These are phyloP conservation scores for Phytophthora hibernalis DNA, from an alignment of 352 stramenopile species.

Conservation along the genomic window DNA sequence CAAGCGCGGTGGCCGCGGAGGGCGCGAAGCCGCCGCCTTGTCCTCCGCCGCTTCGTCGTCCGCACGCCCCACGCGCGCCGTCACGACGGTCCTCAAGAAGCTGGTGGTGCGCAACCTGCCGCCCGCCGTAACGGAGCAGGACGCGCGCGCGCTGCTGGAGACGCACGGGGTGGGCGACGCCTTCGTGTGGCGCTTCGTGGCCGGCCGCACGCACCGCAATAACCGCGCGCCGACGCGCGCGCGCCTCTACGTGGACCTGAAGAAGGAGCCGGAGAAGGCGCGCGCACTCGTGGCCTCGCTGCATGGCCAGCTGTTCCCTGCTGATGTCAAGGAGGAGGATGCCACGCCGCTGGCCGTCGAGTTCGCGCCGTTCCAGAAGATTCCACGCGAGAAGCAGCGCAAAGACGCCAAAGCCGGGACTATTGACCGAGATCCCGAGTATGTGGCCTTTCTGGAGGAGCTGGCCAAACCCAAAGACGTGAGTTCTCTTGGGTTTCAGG, in stretches of 20 bases:
- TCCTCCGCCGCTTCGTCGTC: constrained; percentile 10
- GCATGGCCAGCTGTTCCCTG: constrained; percentile 51
- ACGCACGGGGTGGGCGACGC: constrained; percentile 45
- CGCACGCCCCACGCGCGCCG: constrained; percentile 45
- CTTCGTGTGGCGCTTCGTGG: constrained; percentile 71
- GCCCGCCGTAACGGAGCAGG: constrained; percentile 46
- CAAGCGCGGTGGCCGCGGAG: constrained; percentile 34
- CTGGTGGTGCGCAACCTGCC: constrained; percentile 78
- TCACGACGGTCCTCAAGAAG: constrained; percentile 67
- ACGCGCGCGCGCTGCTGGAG: constrained; percentile 46
- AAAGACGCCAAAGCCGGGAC: constrained; percentile 81
- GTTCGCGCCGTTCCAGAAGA: constrained; percentile 83
- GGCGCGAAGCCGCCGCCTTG: constrained; percentile 2
- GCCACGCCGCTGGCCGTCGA: constrained; percentile 57
- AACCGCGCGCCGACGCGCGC: constrained; percentile 59
- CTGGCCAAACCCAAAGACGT: constrained; percentile 75
- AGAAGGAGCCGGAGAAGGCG: constrained; percentile 63
- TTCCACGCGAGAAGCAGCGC: constrained; percentile 80
- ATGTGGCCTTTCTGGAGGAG: constrained; percentile 75
- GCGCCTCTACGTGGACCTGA: constrained; percentile 80
- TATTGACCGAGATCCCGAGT: constrained; percentile 79
- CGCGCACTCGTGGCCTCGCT: constrained; percentile 59
- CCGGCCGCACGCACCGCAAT: constrained; percentile 56
- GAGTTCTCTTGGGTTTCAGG: too few species aligned
- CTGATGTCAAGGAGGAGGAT: constrained; percentile 46